These are phyloP conservation scores for Candida ortonii DNA, from an alignment of 805 yeast species.

Conservation along the genomic window DNA sequence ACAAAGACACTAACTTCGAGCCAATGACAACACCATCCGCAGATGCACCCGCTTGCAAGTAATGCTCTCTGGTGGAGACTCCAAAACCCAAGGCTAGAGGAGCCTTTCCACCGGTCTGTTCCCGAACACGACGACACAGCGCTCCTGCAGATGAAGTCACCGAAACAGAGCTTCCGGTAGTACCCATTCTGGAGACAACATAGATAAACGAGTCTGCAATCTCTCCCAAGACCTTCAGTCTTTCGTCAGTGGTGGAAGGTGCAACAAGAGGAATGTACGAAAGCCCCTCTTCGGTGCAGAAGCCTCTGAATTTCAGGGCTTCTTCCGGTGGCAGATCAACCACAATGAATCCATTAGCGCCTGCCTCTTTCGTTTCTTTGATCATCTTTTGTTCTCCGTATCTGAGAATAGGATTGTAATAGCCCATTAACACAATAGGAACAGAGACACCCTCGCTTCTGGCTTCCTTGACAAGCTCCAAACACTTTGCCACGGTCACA, in stretches of 20 bases:
- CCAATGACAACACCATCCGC: slow-evolving; percentile 98
- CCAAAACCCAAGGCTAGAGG: slow-evolving; percentile 98
- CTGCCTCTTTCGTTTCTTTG: slow-evolving; percentile 75
- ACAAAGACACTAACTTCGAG: slow-evolving; percentile 69
- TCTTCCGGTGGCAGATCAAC: slow-evolving; percentile 99
- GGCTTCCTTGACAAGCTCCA: slow-evolving; percentile 72
- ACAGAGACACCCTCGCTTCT: slow-evolving; percentile 79
- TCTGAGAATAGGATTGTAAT: slow-evolving; percentile 88
- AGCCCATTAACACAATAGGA: slow-evolving; percentile 95
- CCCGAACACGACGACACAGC: slow-evolving; percentile 72
- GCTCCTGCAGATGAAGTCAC: slow-evolving; percentile 62
- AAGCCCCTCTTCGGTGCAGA: slow-evolving; percentile 64
- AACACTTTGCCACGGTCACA: slow-evolving; percentile 62
- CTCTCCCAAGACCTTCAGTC: slow-evolving; percentile 71
- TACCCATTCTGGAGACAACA: slow-evolving; percentile 97
- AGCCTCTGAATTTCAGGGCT: slow-evolving; percentile 79
- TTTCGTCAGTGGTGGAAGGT: slow-evolving; percentile 91
- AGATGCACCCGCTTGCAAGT: slow-evolving; percentile 65
- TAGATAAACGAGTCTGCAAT: slow-evolving; percentile 95
- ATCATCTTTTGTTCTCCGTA: slow-evolving; percentile 88
- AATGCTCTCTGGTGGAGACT: slow-evolving; percentile 91
- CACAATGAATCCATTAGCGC: slow-evolving; percentile 91
- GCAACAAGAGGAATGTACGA: slow-evolving; percentile 93
- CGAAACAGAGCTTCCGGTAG: slow-evolving; percentile 82
- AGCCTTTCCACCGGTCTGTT: slow-evolving; percentile 64